These are phyloP conservation scores for Taphrina pruni DNA, from an alignment of 1,139 yeast genomes.

Conservation along the genomic window DNA sequence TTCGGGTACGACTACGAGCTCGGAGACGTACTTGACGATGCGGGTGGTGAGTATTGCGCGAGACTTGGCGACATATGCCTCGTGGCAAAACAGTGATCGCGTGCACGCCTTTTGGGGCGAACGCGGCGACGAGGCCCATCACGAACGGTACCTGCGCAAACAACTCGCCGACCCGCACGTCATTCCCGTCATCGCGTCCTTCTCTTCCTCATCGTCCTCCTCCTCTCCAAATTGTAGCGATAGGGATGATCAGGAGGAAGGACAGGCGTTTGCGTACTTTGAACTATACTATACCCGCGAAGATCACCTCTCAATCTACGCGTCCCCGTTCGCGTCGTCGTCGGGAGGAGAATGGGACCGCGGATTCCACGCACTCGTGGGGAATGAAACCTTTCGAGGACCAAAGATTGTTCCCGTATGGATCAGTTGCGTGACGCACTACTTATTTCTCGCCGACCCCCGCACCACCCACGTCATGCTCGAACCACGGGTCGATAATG, in stretches of 20 bases:
- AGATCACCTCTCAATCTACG: constrained; percentile 46
- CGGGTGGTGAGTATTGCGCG: background rate
- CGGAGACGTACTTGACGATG: background rate
- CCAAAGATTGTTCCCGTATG: constrained; percentile 47
- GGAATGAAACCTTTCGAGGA: constrained; percentile 47
- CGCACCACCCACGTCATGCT: constrained; percentile 46
- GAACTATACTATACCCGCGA: constrained; percentile 47
- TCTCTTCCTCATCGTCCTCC: constrained; percentile 19
- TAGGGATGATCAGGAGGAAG: too few relatives aligned
- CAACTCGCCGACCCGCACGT: constrained; percentile 45
- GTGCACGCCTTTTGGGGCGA: constrained; percentile 48
- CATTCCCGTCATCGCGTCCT: constrained; percentile 45
- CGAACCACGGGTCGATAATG: constrained; percentile 48
- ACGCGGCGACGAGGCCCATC: constrained; percentile 44
- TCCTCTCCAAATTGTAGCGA: too few relatives aligned
- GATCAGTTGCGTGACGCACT: constrained; percentile 47
- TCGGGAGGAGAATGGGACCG: constrained; percentile 45
- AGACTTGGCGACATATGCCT: constrained; percentile 8
- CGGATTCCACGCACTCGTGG: constrained; percentile 48
- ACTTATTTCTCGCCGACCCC: constrained; percentile 46
- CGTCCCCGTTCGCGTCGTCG: constrained; percentile 12
- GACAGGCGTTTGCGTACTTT: constrained; percentile 46
- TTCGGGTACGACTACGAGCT: too few relatives aligned
- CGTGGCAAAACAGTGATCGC: constrained; percentile 48
- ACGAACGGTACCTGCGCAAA: constrained; percentile 43